phyloP scores from a whole-genome alignment of 2,329 filamentous ascomycete genomes.

The Pseudopithomyces chartarum region DNA sequence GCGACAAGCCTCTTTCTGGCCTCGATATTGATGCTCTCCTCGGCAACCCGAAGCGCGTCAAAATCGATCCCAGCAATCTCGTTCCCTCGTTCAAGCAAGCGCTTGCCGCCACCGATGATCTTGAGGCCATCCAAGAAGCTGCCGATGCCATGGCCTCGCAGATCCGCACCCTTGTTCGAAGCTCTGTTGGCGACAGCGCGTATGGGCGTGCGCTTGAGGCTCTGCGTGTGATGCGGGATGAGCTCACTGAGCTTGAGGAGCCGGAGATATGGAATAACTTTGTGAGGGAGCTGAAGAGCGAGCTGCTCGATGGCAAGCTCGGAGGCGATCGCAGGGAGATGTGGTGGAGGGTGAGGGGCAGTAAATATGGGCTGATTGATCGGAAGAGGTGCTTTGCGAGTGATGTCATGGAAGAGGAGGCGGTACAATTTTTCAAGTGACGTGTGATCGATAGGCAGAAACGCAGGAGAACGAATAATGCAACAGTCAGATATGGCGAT shows the following conservation, averaged over 20 bases:
- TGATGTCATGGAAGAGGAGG: conserved; percentile 71
- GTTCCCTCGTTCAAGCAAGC: conserved; percentile 90
- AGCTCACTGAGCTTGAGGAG: conserved; percentile 76
- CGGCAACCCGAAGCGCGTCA: conserved; percentile 59
- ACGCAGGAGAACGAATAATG: neutral
- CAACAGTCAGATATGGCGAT: neutral
- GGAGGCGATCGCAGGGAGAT: conserved; percentile 80
- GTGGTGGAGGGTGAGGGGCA: conserved; percentile 75
- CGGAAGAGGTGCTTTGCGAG: conserved; percentile 66
- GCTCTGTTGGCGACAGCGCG: conserved; percentile 75
- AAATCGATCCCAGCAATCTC: conserved; percentile 72
- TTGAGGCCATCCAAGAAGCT: conserved; percentile 68
- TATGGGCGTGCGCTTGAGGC: conserved; percentile 79
- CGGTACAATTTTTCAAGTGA: conserved; percentile 49
- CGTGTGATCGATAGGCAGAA: neutral
- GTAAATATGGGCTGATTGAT: conserved; percentile 75
- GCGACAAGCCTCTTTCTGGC: conserved; percentile 83
- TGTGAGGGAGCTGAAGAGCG: conserved; percentile 71
- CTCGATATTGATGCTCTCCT: conserved; percentile 85
- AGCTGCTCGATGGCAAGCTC: conserved; percentile 70
- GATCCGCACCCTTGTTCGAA: conserved; percentile 69
- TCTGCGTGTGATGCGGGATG: conserved; percentile 76
- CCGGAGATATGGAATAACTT: conserved; percentile 78
- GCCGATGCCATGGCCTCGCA: conserved; percentile 76
- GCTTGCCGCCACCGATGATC: conserved; percentile 64